A percentile compares a stretch with the other conserved stretches of the same genome.
phyloP scores from a whole-genome alignment of 2,329 filamentous ascomycete genomes.

The Cytospora mali region DNA sequence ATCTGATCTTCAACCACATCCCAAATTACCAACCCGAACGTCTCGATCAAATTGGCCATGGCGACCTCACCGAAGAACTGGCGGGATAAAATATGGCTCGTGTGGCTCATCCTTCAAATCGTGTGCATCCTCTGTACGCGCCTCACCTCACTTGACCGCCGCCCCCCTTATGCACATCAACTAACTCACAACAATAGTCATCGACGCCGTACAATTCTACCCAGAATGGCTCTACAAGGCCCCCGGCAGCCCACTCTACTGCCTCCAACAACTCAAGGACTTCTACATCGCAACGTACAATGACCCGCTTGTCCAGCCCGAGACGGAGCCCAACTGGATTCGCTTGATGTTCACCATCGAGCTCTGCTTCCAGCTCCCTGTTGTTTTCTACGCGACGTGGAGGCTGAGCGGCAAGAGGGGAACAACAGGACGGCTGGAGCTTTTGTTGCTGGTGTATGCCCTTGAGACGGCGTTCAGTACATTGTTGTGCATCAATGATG shows the following conservation, averaged over 20 bases:
- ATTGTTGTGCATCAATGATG: conserved; percentile 53
- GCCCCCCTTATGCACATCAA: neutral
- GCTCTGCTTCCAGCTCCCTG: conserved; percentile 52
- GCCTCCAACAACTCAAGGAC: conserved; percentile 47
- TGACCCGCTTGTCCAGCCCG: conserved; percentile 53
- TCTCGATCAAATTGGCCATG: neutral
- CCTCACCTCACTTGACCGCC: neutral
- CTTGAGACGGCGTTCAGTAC: conserved; percentile 56
- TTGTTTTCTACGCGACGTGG: conserved; percentile 50
- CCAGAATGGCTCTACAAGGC: conserved; percentile 49
- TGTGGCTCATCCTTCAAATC: conserved; percentile 39
- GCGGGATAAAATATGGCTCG: conserved; percentile 38
- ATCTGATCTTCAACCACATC: neutral
- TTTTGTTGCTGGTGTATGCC: conserved; percentile 55
- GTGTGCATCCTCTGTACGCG: conserved; percentile 38
- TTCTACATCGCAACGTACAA: conserved; percentile 53
- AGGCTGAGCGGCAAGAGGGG: conserved; percentile 39
- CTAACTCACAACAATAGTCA: conserved; percentile 40
- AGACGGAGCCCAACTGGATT: conserved; percentile 50
- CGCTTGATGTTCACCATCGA: conserved; percentile 54
- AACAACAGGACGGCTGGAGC: conserved; percentile 47
- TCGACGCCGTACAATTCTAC: conserved; percentile 58
- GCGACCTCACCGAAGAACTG: conserved; percentile 25
- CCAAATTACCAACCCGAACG: neutral
- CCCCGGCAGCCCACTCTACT: conserved; percentile 49